phyloP scores from a whole-genome alignment of 306 rosid species.

The Cyclanthera cordifolia region DNA sequence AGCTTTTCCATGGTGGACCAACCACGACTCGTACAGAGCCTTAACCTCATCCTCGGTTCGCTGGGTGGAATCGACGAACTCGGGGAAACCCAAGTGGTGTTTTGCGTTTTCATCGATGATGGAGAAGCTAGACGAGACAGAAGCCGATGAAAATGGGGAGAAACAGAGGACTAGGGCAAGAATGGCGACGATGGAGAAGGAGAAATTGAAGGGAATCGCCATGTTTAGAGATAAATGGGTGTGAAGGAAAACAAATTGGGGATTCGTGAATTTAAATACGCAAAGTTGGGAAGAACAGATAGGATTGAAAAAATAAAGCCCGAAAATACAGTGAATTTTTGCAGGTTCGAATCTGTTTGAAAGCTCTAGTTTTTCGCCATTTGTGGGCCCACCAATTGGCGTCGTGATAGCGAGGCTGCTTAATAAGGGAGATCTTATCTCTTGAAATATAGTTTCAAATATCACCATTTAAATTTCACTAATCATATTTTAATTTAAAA shows the following conservation, averaged over 20 bases:
- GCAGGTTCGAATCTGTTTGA: neutral
- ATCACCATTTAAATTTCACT: too few relatives aligned
- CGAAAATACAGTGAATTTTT: neutral
- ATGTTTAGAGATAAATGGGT: neutral
- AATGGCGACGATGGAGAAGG: constrained; percentile 1
- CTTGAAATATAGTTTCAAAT: too few relatives aligned
- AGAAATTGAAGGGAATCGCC: neutral
- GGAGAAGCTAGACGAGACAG: constrained; percentile 32
- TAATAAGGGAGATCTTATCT: too few relatives aligned
- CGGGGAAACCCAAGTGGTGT: constrained; percentile 16
- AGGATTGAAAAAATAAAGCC: neutral
- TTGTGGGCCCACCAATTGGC: neutral
- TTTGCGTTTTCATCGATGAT: constrained; percentile 51
- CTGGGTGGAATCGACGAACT: neutral
- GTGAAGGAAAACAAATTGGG: neutral
- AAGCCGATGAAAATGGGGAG: constrained; percentile 5
- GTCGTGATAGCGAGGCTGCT: too few relatives aligned
- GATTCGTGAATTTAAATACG: neutral
- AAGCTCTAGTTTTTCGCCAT: neutral
- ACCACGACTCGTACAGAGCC: constrained; percentile 53
- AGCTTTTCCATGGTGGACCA: constrained; percentile 45
- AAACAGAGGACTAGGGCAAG: constrained; percentile 10
- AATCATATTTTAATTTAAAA: too few relatives aligned
- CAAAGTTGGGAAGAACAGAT: neutral
- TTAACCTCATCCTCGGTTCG: constrained; percentile 23